These are phyloP conservation scores for Coprinopsis sp. DNA, from an alignment of 768 basidiomycete genomes.

Conservation along the genomic window DNA sequence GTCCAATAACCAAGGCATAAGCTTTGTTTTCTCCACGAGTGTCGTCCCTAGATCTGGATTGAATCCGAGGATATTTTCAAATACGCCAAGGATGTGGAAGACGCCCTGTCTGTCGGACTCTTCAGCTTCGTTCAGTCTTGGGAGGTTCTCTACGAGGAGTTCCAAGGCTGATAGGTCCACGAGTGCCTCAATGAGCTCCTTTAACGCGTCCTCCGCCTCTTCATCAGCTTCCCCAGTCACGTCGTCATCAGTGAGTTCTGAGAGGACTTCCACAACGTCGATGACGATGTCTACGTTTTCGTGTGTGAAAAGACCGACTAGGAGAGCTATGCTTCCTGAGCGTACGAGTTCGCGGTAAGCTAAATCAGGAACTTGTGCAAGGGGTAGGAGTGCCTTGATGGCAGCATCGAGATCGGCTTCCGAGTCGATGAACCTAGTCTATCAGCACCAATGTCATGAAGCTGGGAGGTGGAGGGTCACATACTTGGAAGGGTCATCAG, in stretches of 20 bases:
- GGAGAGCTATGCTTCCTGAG: conserved; percentile 60
- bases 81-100: conserved; percentile 90
- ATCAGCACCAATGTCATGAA: neutral
- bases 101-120: conserved; percentile 90
- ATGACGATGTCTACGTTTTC: conserved; percentile 98
- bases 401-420: conserved; percentile 91
- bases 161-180: conserved; percentile 85
- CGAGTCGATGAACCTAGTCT: conserved; percentile 90
- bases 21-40: conserved; percentile 68
- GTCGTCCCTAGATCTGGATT: conserved; percentile 68
- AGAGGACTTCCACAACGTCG: conserved; percentile 86
- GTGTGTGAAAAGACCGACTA: conserved; percentile 86
- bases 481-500: conserved; percentile 87
- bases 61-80: conserved; percentile 90
- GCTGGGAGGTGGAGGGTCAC: conserved; percentile 7
- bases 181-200: conserved; percentile 68
- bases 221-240: conserved; percentile 71
- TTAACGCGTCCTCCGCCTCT: conserved; percentile 64
- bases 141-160: conserved; percentile 83
- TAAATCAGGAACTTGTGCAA: conserved; percentile 77
- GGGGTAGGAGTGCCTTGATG: conserved; percentile 81
- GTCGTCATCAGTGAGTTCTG: conserved; percentile 96
- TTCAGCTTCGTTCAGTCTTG: conserved; percentile 84
- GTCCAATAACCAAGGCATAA: conserved; percentile 75
- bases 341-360: conserved; percentile 89